Conservation (phyloP, 768 basidiomycete genomes). For the Fibroporia radiculosa region DNA sequence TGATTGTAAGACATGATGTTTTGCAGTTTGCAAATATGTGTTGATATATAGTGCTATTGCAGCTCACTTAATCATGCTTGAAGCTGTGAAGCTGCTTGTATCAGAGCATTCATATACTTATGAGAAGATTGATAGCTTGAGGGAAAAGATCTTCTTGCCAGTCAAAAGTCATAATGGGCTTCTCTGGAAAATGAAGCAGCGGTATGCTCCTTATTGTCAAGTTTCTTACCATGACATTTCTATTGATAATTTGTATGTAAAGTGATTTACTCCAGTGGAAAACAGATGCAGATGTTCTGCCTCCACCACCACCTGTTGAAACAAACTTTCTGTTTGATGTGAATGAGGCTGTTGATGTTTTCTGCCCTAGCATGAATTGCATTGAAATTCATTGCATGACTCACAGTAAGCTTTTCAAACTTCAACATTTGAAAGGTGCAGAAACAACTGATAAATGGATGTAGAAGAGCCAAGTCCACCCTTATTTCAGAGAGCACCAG, state of each 20-base stretch:
- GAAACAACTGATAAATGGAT: neutral
- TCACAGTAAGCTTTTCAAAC: conserved; percentile 25
- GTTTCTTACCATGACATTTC: neutral
- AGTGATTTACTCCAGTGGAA: neutral
- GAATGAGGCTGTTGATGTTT: conserved; percentile 24
- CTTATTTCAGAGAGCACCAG: neutral
- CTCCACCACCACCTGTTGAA: neutral
- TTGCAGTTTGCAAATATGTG: neutral
- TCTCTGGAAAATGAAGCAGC: neutral
- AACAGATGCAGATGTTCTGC: neutral
- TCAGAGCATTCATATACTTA: neutral
- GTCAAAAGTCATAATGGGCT: neutral
- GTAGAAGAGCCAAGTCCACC: neutral
- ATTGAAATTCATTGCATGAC: conserved; percentile 30
- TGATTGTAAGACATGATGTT: conserved; percentile 35
- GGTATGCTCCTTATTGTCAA: neutral
- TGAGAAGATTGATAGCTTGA: conserved; percentile 2
- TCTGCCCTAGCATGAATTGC: conserved; percentile 43
- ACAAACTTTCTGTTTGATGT: conserved; percentile 23
- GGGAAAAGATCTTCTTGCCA: neutral
- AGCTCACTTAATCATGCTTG: conserved; percentile 39
- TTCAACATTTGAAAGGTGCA: neutral
- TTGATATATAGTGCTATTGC: conserved; percentile 28
- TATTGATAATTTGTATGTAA: neutral
- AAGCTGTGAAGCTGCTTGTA: conserved; percentile 34